Evolutionary conservation across 257 asterid genomes (phyloP).

Genomic region (Solanum clarkiae): DNA sequence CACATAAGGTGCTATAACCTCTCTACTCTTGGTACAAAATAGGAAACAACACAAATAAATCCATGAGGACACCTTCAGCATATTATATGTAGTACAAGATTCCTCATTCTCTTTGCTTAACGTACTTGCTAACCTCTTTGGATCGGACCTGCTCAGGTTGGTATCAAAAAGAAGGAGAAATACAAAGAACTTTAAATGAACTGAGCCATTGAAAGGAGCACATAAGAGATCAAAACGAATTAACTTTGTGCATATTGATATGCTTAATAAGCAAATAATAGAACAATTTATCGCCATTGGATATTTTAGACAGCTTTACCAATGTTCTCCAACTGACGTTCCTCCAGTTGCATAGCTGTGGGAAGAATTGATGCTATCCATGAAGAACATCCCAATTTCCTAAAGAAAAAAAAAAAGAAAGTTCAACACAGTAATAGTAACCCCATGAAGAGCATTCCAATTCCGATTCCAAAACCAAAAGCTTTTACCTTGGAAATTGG

Average conservation of each 20-base stretch:
- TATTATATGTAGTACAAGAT: slow-evolving; percentile 86
- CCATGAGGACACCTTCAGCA: slow-evolving; percentile 55
- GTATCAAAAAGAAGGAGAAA: neutral
- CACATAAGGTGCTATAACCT: neutral
- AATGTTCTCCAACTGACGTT: slow-evolving; percentile 56
- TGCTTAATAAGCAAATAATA: neutral
- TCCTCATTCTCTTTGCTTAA: slow-evolving; percentile 63
- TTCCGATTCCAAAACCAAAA: neutral
- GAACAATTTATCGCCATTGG: neutral
- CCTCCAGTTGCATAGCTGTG: slow-evolving; percentile 97
- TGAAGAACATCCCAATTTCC: slow-evolving; percentile 72
- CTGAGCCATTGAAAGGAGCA: neutral
- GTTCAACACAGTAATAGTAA: too few species aligned
- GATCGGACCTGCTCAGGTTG: slow-evolving; percentile 40
- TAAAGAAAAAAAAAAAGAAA: neutral
- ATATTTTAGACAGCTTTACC: slow-evolving; percentile 24
- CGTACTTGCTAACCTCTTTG: slow-evolving; percentile 54
- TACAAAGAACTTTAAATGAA: neutral
- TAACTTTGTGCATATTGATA: neutral
- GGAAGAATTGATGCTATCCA: slow-evolving; percentile 73
- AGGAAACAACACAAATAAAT: neutral
- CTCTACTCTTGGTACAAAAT: neutral
- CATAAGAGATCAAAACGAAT: neutral
- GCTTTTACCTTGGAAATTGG: slow-evolving; percentile 51
- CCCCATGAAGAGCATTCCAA: too few species aligned